Conservation (phyloP, 2,329 filamentous ascomycete species). For the Nigrospora osmanthi region DNA sequence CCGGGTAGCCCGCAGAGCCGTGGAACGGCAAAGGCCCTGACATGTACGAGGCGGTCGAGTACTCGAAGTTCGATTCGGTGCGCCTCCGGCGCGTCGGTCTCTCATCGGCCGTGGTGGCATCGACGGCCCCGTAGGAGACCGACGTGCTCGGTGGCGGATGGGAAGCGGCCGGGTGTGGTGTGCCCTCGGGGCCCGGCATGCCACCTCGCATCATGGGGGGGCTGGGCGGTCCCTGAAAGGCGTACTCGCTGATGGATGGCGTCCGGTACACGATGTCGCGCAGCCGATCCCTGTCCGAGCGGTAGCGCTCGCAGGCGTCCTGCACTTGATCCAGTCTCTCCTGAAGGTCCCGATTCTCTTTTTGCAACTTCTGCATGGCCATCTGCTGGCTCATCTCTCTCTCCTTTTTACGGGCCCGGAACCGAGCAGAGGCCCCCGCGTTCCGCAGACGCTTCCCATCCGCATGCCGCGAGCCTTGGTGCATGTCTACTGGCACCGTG, state of each 20-base stretch:
- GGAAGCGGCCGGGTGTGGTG: constrained; percentile 8
- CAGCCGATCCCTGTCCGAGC: constrained; percentile 63
- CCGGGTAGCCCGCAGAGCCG: constrained; percentile 22
- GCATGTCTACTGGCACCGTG: constrained; percentile 66
- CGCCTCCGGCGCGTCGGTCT: constrained; percentile 37
- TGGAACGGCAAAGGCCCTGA: constrained; percentile 19
- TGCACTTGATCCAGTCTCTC: constrained; percentile 42
- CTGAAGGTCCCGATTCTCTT: constrained; percentile 58
- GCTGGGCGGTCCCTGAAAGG: constrained; percentile 40
- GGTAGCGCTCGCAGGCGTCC: constrained; percentile 66
- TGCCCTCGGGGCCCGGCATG: neutral
- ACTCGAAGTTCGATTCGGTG: constrained; percentile 39
- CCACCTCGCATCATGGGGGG: constrained; percentile 8
- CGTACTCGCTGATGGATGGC: constrained; percentile 45
- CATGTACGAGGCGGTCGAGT: constrained; percentile 27
- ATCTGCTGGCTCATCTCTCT: constrained; percentile 66
- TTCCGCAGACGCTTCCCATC: constrained; percentile 83
- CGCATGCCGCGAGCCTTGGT: constrained; percentile 72
- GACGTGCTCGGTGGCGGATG: constrained; percentile 13
- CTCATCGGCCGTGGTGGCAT: constrained; percentile 34
- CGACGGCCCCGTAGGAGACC: constrained; percentile 27
- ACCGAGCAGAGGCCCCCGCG: constrained; percentile 76
- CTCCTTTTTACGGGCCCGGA: constrained; percentile 74
- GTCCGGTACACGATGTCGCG: constrained; percentile 56
- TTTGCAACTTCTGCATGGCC: constrained; percentile 62